phyloP scores from a whole-genome alignment of 305 asterid genomes.

The Ajuga reptans region DNA sequence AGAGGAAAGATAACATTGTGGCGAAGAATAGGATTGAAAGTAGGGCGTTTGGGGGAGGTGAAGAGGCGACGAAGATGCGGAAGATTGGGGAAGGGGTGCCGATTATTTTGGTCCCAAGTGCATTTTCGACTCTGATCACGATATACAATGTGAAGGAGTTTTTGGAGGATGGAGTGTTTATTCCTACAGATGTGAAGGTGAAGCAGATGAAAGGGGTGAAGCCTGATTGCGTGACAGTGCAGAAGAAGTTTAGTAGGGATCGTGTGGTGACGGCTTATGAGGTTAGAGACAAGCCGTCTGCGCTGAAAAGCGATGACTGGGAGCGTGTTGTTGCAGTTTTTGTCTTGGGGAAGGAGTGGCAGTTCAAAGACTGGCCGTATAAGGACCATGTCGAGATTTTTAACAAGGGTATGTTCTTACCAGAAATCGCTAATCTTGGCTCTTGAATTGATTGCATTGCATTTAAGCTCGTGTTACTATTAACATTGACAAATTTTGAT shows the following conservation, averaged over 20 bases:
- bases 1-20: slow-evolving; percentile 83
- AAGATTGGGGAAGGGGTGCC: slow-evolving; percentile 96
- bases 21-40: slow-evolving; percentile 86
- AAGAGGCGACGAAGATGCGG: slow-evolving; percentile 63
- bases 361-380: slow-evolving; percentile 96
- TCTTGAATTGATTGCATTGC: slow-evolving; percentile 7
- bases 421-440: not conserved
- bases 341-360: slow-evolving; percentile 99
- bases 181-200: slow-evolving; percentile 78
- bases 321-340: slow-evolving; percentile 95
- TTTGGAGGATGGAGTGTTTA: slow-evolving; percentile 87
- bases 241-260: slow-evolving; percentile 95
- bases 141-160: slow-evolving; percentile 92
- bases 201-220: slow-evolving; percentile 77
- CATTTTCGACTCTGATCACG: slow-evolving; percentile 76
- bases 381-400: slow-evolving; percentile 93
- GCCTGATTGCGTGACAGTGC: slow-evolving; percentile 96
- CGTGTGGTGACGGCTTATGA: slow-evolving; percentile 90
- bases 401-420: slow-evolving; percentile 58
- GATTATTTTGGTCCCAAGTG: slow-evolving; percentile 86
- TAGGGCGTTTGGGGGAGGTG: slow-evolving; percentile 45
- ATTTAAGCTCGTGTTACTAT: not conserved
- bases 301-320: slow-evolving; percentile 84
- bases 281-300: slow-evolving; percentile 97
- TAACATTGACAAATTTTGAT: not conserved